Evolutionary conservation across 139 green algal genomes (phyloP), one percentile per base, ranked within the genome.

Genomic region (Picochlorum sp.): DNA sequence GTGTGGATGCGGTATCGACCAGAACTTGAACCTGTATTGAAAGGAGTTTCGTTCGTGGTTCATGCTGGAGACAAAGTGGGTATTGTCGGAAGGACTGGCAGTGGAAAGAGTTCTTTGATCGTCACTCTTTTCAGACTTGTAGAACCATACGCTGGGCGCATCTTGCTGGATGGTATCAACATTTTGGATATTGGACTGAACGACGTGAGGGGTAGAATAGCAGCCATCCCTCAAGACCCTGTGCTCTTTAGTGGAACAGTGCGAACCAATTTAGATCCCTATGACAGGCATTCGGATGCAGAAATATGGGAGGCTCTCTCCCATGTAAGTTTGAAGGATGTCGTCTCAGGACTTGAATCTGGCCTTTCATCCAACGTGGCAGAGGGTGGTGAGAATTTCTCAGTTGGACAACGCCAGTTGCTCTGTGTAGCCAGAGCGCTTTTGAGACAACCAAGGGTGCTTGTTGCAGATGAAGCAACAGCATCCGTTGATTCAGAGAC

Each of bases 391-490:
- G 79, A 80, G 28, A 95, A 95, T 74, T 91, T 90, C 59, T 80
- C 60, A 8, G 67, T 88, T 64, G 91, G 91, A 8, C 88, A 97
- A 84, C 77, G 87, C 34, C 91, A 97, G 83, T 80, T 97, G 38
- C 74, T 97, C 45, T 96, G 89, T 78, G 75, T 97, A 65, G 91
- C 88, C 2, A 80, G 91, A 13, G 90, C 91, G 11, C 82, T 96
- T 64, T 64, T 95, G 47, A 77, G 78, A 61, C 56, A 80, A 67
- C 76, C 75, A 0, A 77, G 71, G 24, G 74, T 98, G 26, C 70
- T 96, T n/a, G 89, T 96, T 72, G 73, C 94, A 57, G 92, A 98
- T 65, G 92, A 95, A 79, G 92, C 92, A 4, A 98, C 92, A 20
- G 88, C 90, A 21, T 79, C 67, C 6, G 86, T 97, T 21, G 92